phyloP scores from a whole-genome alignment of 257 asterid genomes.

The Orobanche coerulescens region DNA sequence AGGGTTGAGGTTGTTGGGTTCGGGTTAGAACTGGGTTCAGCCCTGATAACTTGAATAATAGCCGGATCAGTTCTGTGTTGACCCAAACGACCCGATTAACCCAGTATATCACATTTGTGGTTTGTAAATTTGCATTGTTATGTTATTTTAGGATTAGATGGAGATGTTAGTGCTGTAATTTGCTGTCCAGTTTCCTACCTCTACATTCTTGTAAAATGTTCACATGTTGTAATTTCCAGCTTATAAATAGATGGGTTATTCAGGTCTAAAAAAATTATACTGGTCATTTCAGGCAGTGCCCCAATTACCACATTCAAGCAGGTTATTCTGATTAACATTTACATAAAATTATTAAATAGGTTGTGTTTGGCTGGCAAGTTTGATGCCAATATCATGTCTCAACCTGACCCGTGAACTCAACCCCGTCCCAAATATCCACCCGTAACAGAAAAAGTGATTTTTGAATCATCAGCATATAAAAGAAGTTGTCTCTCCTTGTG shows the following conservation, averaged over 20 bases:
- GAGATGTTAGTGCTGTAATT: not conserved
- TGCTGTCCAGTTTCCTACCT: not conserved
- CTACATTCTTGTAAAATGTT: not conserved
- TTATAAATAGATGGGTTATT: no score
- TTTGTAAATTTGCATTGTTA: not conserved
- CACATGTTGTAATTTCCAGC: not conserved
- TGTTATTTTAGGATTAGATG: not conserved
- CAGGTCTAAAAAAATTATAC: not conserved
- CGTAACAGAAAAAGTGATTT: not conserved
- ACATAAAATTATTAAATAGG: not conserved
- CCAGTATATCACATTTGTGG: not conserved
- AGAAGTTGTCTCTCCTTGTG: not conserved
- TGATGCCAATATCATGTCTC: not conserved
- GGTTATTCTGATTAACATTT: not conserved
- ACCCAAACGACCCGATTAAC: not conserved
- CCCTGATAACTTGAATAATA: not conserved
- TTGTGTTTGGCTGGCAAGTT: not conserved
- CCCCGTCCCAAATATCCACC: not conserved
- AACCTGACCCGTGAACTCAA: not conserved
- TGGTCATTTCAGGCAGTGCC: not conserved
- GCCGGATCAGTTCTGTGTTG: not conserved
- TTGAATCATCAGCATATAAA: slow-evolving; percentile 10
- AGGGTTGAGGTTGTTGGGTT: no score
- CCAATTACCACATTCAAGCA: not conserved
- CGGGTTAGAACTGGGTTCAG: not conserved